Evolutionary conservation across 257 asterid species (phyloP), one percentile per base, ranked within the genome.

Genomic region (Datura wrightii): DNA sequence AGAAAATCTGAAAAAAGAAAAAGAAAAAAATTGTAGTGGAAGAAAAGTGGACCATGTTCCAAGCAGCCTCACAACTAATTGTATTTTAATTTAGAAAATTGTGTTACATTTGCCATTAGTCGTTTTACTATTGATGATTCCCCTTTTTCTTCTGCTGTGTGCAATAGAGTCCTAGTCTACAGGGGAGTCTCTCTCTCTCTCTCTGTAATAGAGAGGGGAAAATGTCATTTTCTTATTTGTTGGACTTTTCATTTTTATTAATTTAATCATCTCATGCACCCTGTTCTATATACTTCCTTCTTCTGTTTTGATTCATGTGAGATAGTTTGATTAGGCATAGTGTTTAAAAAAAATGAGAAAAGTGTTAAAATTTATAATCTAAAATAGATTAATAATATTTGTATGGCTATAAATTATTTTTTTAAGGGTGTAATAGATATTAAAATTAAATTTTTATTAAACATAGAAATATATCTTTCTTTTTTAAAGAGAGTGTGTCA

Each of bases 21-120:
- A 67, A 39, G 4, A 4, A 83, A 15, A 79, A 19, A 8, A 81
- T 39, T 89, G 91, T 14, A 89, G 86, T 84, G 83, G 89, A 92
- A 89, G 93, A 87, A 92, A 93, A 92, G 93, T 88, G 94, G 90
- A 91, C 56, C 92, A 92, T 86, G 91, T 84, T 82, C 83, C 44
- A 63, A 63, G 14, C 65, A 82, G 41, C 76, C 85, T 48, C 79
- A 8, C 65, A 42, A 41, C 53, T 69, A 39, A 19, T 24, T 3
- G 36, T 36, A 13, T 13, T 10, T 13, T 36, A 59, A 13, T 4
- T 72, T 5, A 11, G 10, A 46, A 44, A 72, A n/a, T 46, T n/a
- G 14, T 50, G 81, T 76, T 31, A 76, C 31, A 76, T 62, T 10
- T 62, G 79, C 53, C 79, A 50, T 82, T 82, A 48, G 66, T 71